A percentile compares a stretch with the other conserved stretches of the same genome.
These are phyloP conservation scores for Achaetomium macrosporum DNA, from an alignment of 2,329 filamentous ascomycete species.

Conservation along the genomic window DNA sequence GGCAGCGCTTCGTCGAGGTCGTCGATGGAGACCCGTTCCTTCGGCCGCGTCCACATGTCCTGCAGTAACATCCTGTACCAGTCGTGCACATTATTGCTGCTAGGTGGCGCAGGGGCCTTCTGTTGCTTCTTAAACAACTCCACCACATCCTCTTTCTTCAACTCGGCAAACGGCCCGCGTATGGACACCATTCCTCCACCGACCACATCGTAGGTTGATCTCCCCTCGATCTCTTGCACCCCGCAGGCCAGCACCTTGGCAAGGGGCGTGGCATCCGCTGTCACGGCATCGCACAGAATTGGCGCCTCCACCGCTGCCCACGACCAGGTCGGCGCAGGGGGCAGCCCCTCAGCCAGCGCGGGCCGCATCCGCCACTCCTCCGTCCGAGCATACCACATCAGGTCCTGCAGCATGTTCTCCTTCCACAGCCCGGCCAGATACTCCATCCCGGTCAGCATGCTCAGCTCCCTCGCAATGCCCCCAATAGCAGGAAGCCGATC, in stretches of 20 bases:
- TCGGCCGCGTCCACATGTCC: neutral
- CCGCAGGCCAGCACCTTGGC: neutral
- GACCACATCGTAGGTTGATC: neutral
- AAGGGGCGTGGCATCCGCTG: conserved; percentile 1
- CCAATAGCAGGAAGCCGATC: conserved; percentile 15
- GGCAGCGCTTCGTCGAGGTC: neutral
- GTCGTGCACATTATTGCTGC: conserved; percentile 6
- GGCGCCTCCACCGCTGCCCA: conserved; percentile 10
- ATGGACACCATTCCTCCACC: neutral
- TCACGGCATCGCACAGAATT: conserved; percentile 3
- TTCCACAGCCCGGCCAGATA: conserved; percentile 14
- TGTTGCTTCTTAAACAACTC: neutral
- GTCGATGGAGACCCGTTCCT: neutral
- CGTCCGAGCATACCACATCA: conserved; percentile 10
- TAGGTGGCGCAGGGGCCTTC: conserved; percentile 1
- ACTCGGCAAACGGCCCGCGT: conserved; percentile 2
- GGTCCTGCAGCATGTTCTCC: conserved; percentile 9
- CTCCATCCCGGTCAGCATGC: neutral
- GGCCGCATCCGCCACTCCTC: conserved; percentile 1
- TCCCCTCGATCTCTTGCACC: neutral
- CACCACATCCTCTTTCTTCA: conserved; percentile 3
- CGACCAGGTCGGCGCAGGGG: conserved; percentile 8
- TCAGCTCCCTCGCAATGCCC: conserved; percentile 9
- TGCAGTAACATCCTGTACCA: conserved; percentile 11
- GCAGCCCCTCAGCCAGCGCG: neutral